Percentiles rank a stretch among this genome's conserved stretches.
Evolutionary conservation across 2,329 filamentous ascomycete genomes (phyloP).

Genomic region (Sarocladiaceae sp.): DNA sequence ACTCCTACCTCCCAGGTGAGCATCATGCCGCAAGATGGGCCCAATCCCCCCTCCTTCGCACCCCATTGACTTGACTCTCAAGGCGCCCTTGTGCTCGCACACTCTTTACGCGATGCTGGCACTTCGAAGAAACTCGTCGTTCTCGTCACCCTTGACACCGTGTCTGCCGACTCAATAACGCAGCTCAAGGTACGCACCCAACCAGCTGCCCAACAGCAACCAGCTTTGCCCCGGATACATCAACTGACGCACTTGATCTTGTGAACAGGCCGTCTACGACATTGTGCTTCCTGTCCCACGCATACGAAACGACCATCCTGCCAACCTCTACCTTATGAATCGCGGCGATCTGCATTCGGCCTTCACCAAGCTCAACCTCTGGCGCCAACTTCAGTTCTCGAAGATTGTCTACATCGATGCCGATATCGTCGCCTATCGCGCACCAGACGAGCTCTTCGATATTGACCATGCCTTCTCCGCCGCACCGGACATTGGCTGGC

Average conservation of each 20-base stretch:
- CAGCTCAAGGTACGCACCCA: conserved; percentile 62
- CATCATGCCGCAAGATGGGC: conserved; percentile 11
- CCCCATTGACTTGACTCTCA: conserved; percentile 2
- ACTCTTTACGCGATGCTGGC: conserved; percentile 87
- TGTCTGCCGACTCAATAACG: conserved; percentile 67
- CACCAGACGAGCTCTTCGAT: conserved; percentile 87
- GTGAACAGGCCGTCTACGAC: conserved; percentile 68
- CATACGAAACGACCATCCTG: conserved; percentile 68
- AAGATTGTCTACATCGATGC: conserved; percentile 94
- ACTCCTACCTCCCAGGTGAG: conserved; percentile 86
- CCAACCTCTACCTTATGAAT: conserved; percentile 87
- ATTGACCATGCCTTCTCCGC: conserved; percentile 56
- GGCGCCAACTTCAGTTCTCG: conserved; percentile 83
- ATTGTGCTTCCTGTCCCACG: conserved; percentile 78
- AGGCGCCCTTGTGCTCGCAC: conserved; percentile 90
- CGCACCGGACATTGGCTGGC: conserved; percentile 94
- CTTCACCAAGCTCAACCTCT: conserved; percentile 94
- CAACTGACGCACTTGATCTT: not conserved
- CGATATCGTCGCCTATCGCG: conserved; percentile 83
- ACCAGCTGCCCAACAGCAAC: not conserved
- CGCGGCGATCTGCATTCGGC: conserved; percentile 83
- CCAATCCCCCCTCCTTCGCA: not conserved
- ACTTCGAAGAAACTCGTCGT: conserved; percentile 80
- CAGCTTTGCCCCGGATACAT: not conserved
- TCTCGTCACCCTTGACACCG: conserved; percentile 72